A percentile compares a stretch with the other conserved stretches of the same genome.
Conservation (phyloP, 2,329 filamentous ascomycete genomes). For the Fusarium mexicanum region DNA sequence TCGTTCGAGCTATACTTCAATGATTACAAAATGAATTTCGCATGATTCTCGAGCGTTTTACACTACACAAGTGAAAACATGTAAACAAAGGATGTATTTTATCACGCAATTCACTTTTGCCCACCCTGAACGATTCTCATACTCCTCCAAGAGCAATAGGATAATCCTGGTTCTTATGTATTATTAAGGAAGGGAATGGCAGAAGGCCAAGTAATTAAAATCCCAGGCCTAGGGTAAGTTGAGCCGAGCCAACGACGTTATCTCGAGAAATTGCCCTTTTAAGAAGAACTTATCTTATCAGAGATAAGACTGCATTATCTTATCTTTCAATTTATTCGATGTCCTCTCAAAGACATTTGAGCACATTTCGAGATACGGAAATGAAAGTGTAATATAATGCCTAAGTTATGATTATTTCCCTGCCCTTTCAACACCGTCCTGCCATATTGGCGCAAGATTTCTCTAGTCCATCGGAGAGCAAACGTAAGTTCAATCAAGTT, state of each 20-base stretch:
- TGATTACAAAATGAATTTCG: fast-evolving
- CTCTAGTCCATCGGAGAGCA: background rate
- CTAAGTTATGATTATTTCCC: background rate
- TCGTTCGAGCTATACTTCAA: fast-evolving
- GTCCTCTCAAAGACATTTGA: background rate
- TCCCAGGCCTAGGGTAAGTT: background rate
- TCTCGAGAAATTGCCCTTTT: too few relatives aligned
- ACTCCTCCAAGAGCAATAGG: fast-evolving
- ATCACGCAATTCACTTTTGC: fast-evolving
- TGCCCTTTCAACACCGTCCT: background rate
- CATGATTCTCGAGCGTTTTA: fast-evolving
- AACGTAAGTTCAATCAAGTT: background rate
- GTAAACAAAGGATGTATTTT: fast-evolving
- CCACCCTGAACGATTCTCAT: fast-evolving
- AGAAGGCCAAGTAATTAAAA: background rate
- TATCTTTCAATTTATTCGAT: background rate
- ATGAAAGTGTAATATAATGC: background rate
- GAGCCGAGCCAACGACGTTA: fast-evolving
- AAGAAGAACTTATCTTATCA: background rate
- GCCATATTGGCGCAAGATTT: background rate
- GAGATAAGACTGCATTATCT: fast-evolving
- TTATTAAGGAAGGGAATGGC: background rate
- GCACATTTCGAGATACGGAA: background rate
- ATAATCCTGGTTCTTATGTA: background rate
- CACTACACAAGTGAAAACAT: background rate